Evolutionary conservation across 768 basidiomycete genomes (phyloP).

Genomic region (Scleroderma bovista): DNA sequence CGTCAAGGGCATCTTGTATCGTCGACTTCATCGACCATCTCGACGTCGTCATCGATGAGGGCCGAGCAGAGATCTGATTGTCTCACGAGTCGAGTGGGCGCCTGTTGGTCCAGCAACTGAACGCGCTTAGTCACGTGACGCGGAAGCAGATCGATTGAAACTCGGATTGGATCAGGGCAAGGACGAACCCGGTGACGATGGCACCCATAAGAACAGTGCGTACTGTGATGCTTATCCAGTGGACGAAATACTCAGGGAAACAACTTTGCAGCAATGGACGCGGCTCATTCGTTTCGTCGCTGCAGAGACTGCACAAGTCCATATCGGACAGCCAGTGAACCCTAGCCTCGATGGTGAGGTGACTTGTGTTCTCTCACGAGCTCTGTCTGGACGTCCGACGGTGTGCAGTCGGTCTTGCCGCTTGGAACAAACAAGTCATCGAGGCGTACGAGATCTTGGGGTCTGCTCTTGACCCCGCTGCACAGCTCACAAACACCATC

Average conservation of each 20-base stretch:
- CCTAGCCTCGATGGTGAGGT: conserved; percentile 53
- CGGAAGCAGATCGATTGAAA: conserved; percentile 2
- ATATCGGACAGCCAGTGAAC: conserved; percentile 75
- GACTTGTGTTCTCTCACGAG: neutral
- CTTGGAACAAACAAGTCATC: conserved; percentile 48
- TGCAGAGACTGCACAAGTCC: conserved; percentile 64
- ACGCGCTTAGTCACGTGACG: conserved; percentile 17
- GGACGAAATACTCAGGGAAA: neutral
- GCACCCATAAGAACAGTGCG: conserved; percentile 16
- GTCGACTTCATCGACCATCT: conserved; percentile 35
- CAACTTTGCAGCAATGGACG: conserved; percentile 55
- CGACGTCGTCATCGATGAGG: conserved; percentile 2
- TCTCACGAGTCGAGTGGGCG: neutral
- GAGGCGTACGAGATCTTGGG: conserved; percentile 70
- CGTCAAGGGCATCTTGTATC: conserved; percentile 61
- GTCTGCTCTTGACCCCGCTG: conserved; percentile 58
- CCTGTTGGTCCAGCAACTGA: conserved; percentile 3
- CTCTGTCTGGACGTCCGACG: neutral
- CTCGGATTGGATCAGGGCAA: no score
- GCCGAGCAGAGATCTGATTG: neutral
- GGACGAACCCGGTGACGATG: neutral
- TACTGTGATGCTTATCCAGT: neutral
- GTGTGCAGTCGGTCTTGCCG: conserved; percentile 54
- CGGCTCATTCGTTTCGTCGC: conserved; percentile 81
- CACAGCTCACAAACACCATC: conserved; percentile 55